These are phyloP conservation scores for Ilyonectria robusta DNA, from an alignment of 2,329 filamentous ascomycete genomes.

Conservation along the genomic window DNA sequence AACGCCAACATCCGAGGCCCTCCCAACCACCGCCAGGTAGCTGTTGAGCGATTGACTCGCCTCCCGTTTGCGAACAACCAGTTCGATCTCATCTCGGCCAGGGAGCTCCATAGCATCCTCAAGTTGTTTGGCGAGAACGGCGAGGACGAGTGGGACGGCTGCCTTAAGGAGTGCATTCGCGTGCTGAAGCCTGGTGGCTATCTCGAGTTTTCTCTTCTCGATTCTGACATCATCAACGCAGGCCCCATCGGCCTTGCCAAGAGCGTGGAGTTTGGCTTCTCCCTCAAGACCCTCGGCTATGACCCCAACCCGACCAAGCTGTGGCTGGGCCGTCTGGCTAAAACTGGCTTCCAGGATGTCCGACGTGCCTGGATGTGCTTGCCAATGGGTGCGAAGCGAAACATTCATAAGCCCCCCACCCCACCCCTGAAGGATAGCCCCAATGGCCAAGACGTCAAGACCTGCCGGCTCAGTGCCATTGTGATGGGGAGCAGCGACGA, in stretches of 20 bases:
- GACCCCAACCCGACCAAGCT: conserved; percentile 86
- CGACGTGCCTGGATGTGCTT: conserved; percentile 91
- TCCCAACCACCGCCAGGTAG: conserved; percentile 86
- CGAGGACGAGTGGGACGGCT: conserved; percentile 89
- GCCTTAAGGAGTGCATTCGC: conserved; percentile 87
- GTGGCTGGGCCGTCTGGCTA: conserved; percentile 81
- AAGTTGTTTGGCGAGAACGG: conserved; percentile 78
- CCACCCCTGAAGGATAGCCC: conserved; percentile 54
- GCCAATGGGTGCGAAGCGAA: conserved; percentile 76
- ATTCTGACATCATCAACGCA: conserved; percentile 90
- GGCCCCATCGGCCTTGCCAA: conserved; percentile 85
- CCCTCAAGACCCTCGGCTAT: conserved; percentile 90
- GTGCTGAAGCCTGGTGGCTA: conserved; percentile 94
- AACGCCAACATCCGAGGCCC: conserved; percentile 86
- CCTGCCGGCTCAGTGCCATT: conserved; percentile 73
- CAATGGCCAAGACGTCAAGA: conserved; percentile 58
- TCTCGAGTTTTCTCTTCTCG: conserved; percentile 90
- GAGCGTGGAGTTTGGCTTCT: conserved; percentile 92
- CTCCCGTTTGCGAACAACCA: conserved; percentile 88
- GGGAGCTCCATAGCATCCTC: conserved; percentile 87
- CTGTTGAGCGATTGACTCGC: conserved; percentile 81
- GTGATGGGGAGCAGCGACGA: conserved; percentile 77
- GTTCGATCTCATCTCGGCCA: conserved; percentile 93
- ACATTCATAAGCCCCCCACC: conserved; percentile 48
- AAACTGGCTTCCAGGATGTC: conserved; percentile 83